phyloP scores from a whole-genome alignment of 208 protist genomes.

The Angomonas deanei region DNA sequence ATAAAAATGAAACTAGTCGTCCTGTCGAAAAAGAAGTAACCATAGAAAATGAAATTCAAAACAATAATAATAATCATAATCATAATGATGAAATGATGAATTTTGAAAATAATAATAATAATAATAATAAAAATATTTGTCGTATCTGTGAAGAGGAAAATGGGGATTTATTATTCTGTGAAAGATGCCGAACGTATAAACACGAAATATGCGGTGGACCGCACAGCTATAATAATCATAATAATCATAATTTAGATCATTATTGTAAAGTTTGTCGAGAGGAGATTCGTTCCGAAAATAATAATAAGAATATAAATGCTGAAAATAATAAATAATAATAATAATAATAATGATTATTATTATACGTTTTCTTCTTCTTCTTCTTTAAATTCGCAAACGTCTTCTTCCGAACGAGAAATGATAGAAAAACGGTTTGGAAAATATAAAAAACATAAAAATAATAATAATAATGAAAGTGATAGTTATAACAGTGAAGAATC shows the following conservation, averaged over 20 bases:
- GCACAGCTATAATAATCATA: conserved; percentile 15
- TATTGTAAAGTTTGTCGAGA: too few species aligned
- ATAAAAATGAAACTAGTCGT: too few species aligned
- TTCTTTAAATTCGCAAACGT: not conserved
- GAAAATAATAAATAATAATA: too few species aligned
- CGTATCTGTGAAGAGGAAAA: conserved; percentile 26
- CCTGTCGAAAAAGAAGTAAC: too few species aligned
- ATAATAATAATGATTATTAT: not conserved
- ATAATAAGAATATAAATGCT: too few species aligned
- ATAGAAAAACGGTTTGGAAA: not conserved
- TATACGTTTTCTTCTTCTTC: not conserved
- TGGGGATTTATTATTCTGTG: conserved; percentile 59
- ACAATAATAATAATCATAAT: too few species aligned
- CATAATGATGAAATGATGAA: too few species aligned
- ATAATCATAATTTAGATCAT: too few species aligned
- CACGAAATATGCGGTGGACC: conserved; percentile 81
- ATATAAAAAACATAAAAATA: not conserved
- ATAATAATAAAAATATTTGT: conserved; percentile 6
- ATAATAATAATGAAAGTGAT: not conserved
- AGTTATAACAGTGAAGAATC: too few species aligned
- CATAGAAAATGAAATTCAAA: too few species aligned
- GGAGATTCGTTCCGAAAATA: too few species aligned
- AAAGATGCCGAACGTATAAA: conserved; percentile 38
- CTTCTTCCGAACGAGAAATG: not conserved
- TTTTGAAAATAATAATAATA: too few species aligned